Evolutionary conservation across 2,329 filamentous ascomycete species (phyloP).

Genomic region (Diplodia corticola): DNA sequence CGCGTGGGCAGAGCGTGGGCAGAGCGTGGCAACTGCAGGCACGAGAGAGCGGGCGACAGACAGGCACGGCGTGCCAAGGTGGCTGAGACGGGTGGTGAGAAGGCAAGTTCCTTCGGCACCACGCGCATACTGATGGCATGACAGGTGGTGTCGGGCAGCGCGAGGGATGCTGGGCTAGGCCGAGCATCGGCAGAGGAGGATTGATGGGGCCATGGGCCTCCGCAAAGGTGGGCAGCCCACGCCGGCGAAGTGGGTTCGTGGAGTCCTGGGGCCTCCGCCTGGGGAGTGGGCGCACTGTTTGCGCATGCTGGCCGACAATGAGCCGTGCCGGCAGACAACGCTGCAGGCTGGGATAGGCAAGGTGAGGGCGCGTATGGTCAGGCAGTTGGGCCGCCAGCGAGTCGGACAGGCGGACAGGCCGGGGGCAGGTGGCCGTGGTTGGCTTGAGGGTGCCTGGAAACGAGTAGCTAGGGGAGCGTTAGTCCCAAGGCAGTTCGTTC

Average conservation of each 20-base stretch:
- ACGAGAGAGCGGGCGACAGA: not conserved
- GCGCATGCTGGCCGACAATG: not conserved
- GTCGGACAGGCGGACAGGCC: not conserved
- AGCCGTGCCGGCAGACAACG: constrained; percentile 14
- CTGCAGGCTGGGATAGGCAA: not conserved
- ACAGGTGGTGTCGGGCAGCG: not conserved
- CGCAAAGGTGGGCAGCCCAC: not conserved
- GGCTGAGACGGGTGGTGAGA: not conserved
- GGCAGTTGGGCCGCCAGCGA: constrained; percentile 13
- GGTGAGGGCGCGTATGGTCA: not conserved
- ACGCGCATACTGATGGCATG: not conserved
- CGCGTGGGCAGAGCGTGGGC: not conserved
- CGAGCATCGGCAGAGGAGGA: not conserved
- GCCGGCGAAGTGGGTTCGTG: constrained; percentile 4
- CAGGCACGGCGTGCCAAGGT: not conserved
- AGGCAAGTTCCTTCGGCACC: not conserved
- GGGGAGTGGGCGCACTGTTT: not conserved
- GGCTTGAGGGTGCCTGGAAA: not conserved
- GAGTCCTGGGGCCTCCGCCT: constrained; percentile 20
- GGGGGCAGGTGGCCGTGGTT: not conserved
- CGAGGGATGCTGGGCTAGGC: not conserved
- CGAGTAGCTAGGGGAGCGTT: not conserved
- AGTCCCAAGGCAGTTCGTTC: not conserved
- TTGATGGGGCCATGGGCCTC: not conserved
- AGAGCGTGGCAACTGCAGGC: not conserved